phyloP scores from a whole-genome alignment of 768 basidiomycete genomes.

The Serendipita sp. region DNA sequence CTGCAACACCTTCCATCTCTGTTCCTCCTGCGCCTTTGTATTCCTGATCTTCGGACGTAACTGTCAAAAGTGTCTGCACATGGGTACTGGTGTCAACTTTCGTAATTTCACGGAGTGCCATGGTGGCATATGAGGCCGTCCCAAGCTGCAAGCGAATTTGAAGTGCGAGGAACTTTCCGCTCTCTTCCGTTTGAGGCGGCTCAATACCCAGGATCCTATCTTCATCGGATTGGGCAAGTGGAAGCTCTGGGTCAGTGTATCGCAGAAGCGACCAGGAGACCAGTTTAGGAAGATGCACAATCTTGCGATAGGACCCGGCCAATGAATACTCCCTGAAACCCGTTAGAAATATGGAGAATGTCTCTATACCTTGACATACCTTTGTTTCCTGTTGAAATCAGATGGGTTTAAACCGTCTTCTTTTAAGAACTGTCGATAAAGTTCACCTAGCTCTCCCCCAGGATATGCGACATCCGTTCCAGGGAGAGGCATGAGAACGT shows the following conservation, averaged over 20 bases:
- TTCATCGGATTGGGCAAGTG: conserved; percentile 89
- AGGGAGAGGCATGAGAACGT: conserved; percentile 94
- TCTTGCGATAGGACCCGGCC: conserved; percentile 83
- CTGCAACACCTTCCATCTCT: conserved; percentile 2
- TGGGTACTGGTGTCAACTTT: conserved; percentile 93
- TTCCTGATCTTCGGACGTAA: conserved; percentile 65
- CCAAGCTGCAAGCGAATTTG: conserved; percentile 76
- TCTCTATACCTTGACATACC: conserved; percentile 29
- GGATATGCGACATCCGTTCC: conserved; percentile 92
- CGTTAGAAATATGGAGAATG: neutral
- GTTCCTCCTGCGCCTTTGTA: conserved; percentile 38
- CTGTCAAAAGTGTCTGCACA: conserved; percentile 67
- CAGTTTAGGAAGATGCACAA: conserved; percentile 70
- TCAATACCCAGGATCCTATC: conserved; percentile 76
- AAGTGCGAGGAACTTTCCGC: conserved; percentile 76
- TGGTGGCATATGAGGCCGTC: conserved; percentile 91
- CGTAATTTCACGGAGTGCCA: conserved; percentile 89
- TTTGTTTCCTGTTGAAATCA: conserved; percentile 80
- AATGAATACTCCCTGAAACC: conserved; percentile 70
- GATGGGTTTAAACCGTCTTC: conserved; percentile 83
- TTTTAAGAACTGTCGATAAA: conserved; percentile 63
- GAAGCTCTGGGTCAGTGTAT: conserved; percentile 87
- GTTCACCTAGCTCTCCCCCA: conserved; percentile 69
- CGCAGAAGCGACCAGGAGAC: conserved; percentile 67
- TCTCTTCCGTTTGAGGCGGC: conserved; percentile 43